A percentile compares a stretch with the other conserved stretches of the same genome.
phyloP scores from a whole-genome alignment of 495 filamentous ascomycete genomes.

The Jackrogersella multiformis region DNA sequence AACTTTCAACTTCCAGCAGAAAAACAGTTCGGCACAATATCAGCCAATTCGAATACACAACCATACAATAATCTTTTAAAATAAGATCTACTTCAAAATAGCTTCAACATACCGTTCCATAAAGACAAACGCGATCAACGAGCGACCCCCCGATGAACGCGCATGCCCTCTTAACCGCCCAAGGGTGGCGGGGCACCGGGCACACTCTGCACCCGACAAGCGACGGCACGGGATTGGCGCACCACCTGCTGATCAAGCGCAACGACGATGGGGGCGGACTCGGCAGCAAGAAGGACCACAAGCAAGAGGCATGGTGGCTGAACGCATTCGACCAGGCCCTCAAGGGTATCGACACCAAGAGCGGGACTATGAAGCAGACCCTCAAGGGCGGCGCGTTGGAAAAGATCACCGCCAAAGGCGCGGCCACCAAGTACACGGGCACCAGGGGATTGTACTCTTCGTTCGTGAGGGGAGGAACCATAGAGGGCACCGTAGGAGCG shows the following conservation, averaged over 20 bases:
- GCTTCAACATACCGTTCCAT: neutral
- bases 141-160: conserved; percentile 63
- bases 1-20: conserved; percentile 3
- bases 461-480: conserved; percentile 78
- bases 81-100: neutral
- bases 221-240: conserved; percentile 70
- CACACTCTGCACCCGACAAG: conserved; percentile 74
- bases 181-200: conserved; percentile 82
- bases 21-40: conserved; percentile 1
- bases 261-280: conserved; percentile 76
- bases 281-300: conserved; percentile 71
- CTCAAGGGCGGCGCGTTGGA: conserved; percentile 61
- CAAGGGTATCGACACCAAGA: conserved; percentile 70
- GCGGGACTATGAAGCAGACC: conserved; percentile 60
- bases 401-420: conserved; percentile 55
- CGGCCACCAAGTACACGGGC: conserved; percentile 57
- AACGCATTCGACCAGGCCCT: conserved; percentile 81
- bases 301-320: conserved; percentile 81
- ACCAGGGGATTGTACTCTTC: conserved; percentile 75
- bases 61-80: neutral
- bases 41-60: neutral
- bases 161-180: conserved; percentile 73
- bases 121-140: neutral
- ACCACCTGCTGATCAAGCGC: conserved; percentile 72
- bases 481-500: conserved; percentile 70